A percentile compares a stretch with the other conserved stretches of the same genome.
Evolutionary conservation across 2,329 filamentous ascomycete genomes (phyloP).

Genomic region (Pestalotiopsis fici): DNA sequence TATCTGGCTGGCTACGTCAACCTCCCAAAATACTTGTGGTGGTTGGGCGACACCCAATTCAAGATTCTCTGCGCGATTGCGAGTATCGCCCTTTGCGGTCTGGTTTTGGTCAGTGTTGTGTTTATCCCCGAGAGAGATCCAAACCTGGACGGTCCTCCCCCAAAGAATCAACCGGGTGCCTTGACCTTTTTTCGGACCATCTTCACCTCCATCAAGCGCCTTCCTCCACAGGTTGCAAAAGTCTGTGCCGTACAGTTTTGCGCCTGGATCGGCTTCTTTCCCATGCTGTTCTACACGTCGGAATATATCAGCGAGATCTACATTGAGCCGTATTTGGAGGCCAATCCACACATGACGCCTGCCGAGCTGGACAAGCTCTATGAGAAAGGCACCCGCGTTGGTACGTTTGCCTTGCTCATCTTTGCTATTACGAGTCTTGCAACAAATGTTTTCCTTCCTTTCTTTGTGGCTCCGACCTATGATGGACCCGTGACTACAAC

Average conservation of each 20-base stretch:
- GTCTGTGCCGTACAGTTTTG: constrained; percentile 84
- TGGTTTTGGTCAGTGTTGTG: constrained; percentile 69
- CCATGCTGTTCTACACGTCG: constrained; percentile 92
- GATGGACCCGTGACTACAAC: constrained; percentile 40
- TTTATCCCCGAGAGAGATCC: constrained; percentile 81
- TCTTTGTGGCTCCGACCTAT: constrained; percentile 84
- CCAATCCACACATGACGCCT: constrained; percentile 76
- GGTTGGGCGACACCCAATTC: constrained; percentile 87
- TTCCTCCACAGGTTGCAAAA: constrained; percentile 79
- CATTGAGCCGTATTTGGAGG: constrained; percentile 76
- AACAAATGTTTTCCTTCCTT: constrained; percentile 81
- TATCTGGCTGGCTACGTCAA: constrained; percentile 87
- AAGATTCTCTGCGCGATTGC: constrained; percentile 89
- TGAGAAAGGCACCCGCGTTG: constrained; percentile 82
- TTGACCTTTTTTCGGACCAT: constrained; percentile 79
- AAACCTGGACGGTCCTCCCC: constrained; percentile 65
- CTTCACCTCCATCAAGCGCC: constrained; percentile 71
- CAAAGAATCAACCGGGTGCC: constrained; percentile 64
- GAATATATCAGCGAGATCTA: constrained; percentile 94
- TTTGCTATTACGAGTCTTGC: constrained; percentile 84
- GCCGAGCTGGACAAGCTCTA: constrained; percentile 78
- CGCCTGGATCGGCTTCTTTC: constrained; percentile 95
- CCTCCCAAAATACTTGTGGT: constrained; percentile 73
- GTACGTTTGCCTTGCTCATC: constrained; percentile 85
- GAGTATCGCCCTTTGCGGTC: constrained; percentile 69